A percentile compares a stretch with the other conserved stretches of the same genome.
phyloP scores from a whole-genome alignment of 805 yeast species.

The Lipomyces spencermartinsiae region DNA sequence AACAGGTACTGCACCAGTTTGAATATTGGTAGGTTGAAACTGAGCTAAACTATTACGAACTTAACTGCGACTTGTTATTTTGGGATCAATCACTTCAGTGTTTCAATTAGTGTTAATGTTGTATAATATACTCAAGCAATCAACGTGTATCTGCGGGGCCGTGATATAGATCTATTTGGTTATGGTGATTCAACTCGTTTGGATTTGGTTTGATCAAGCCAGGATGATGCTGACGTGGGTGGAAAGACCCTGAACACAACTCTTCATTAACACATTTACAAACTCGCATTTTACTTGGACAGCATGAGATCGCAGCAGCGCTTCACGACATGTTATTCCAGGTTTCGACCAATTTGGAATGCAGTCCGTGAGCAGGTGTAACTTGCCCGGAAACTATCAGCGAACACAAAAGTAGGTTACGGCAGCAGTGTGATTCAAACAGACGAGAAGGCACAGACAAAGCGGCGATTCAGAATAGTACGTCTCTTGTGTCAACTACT shows the following conservation, averaged over 20 bases:
- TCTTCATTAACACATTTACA: neutral
- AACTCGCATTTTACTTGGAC: neutral
- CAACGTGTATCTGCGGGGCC: neutral
- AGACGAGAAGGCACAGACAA: neutral
- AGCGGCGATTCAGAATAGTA: neutral
- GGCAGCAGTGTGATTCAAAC: neutral
- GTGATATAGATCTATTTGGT: neutral
- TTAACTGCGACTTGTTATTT: neutral
- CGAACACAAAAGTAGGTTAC: neutral
- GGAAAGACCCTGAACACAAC: neutral
- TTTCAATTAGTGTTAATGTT: neutral
- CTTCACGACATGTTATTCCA: neutral
- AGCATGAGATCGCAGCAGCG: neutral
- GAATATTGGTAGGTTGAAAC: neutral
- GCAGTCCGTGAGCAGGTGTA: neutral
- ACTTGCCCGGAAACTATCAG: neutral
- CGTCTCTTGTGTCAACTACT: neutral
- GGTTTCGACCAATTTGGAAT: neutral
- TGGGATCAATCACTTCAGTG: neutral
- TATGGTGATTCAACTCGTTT: slow-evolving; percentile 1
- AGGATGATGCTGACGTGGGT: neutral
- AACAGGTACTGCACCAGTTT: neutral
- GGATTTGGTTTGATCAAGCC: neutral
- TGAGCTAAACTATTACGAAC: neutral
- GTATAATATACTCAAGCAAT: neutral